Percentiles rank a stretch among this genome's conserved stretches.
phyloP scores from a whole-genome alignment of 2,329 filamentous ascomycete genomes.

The Rachicladosporium sp. region DNA sequence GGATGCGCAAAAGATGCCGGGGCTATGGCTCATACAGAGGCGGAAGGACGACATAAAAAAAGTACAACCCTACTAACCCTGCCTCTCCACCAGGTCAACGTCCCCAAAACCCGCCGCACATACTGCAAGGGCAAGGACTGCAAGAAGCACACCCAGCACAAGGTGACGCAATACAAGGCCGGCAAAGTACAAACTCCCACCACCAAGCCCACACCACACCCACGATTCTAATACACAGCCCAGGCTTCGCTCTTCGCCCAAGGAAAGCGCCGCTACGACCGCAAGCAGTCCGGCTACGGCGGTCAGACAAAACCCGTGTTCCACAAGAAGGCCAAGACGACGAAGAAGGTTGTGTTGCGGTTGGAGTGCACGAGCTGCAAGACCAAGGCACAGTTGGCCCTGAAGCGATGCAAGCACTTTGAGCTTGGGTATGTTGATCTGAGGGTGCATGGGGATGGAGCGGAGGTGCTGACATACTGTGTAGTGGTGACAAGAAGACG shows the following conservation, averaged over 20 bases:
- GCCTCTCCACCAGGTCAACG: constrained; percentile 63
- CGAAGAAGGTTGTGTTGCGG: constrained; percentile 99
- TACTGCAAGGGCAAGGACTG: constrained; percentile 96
- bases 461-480: constrained; percentile 28
- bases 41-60: background rate
- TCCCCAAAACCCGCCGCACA: constrained; percentile 94
- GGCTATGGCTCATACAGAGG: background rate
- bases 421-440: constrained; percentile 74
- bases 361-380: constrained; percentile 97
- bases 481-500: constrained; percentile 99
- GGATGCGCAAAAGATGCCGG: too few species aligned
- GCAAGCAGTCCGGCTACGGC: constrained; percentile 99
- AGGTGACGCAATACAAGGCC: constrained; percentile 93
- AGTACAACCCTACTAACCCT: constrained; percentile 6
- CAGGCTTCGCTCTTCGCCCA: constrained; percentile 88
- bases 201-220: background rate
- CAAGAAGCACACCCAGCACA: constrained; percentile 67
- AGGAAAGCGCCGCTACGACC: constrained; percentile 99
- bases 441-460: background rate
- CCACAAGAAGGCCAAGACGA: constrained; percentile 99
- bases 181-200: constrained; percentile 53
- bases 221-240: constrained; percentile 6
- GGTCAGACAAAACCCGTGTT: constrained; percentile 99
- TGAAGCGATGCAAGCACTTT: constrained; percentile 99
- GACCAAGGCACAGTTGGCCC: constrained; percentile 90